Evolutionary conservation across 352 stramenopile species (phyloP).

Genomic region (Peronospora destructor): DNA sequence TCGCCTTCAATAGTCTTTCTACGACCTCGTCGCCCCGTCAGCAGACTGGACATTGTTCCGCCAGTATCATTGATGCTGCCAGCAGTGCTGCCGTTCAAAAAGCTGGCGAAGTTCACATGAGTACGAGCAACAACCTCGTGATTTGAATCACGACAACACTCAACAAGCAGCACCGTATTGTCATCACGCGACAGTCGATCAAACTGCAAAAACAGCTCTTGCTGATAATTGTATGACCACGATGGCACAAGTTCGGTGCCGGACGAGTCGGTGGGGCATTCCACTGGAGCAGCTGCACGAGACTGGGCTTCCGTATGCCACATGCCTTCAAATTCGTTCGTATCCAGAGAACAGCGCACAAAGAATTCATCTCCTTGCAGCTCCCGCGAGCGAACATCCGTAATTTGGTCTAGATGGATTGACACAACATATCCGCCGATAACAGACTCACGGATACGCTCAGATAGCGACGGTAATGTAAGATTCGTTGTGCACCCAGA

Average conservation of each 20-base stretch:
- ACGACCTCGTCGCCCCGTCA: slow-evolving; percentile 24
- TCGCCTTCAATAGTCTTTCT: slow-evolving; percentile 20
- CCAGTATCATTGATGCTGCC: slow-evolving; percentile 10
- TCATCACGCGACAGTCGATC: slow-evolving; percentile 77
- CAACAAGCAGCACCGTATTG: slow-evolving; percentile 76
- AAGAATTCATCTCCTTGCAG: slow-evolving; percentile 67
- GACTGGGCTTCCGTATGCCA: slow-evolving; percentile 83
- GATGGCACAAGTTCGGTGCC: slow-evolving; percentile 18
- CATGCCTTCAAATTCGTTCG: slow-evolving; percentile 76
- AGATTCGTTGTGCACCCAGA: slow-evolving; percentile 75
- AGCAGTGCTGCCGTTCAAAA: slow-evolving; percentile 47
- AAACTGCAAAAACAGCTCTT: slow-evolving; percentile 79
- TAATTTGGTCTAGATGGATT: slow-evolving; percentile 58
- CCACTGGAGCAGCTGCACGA: slow-evolving; percentile 35
- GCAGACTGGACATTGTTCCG: slow-evolving; percentile 20
- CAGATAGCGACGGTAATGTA: slow-evolving; percentile 65
- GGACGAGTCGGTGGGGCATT: slow-evolving; percentile 16
- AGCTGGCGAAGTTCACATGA: slow-evolving; percentile 76
- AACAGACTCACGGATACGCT: slow-evolving; percentile 80
- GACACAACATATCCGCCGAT: slow-evolving; percentile 75
- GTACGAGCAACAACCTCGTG: slow-evolving; percentile 76
- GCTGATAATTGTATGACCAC: slow-evolving; percentile 68
- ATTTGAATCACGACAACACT: slow-evolving; percentile 69
- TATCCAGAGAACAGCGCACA: slow-evolving; percentile 77
- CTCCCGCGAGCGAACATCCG: slow-evolving; percentile 54